Base-by-base conservation (phyloP, 148 eudicot genomes). In the Vaccinium darrowii region DNA sequence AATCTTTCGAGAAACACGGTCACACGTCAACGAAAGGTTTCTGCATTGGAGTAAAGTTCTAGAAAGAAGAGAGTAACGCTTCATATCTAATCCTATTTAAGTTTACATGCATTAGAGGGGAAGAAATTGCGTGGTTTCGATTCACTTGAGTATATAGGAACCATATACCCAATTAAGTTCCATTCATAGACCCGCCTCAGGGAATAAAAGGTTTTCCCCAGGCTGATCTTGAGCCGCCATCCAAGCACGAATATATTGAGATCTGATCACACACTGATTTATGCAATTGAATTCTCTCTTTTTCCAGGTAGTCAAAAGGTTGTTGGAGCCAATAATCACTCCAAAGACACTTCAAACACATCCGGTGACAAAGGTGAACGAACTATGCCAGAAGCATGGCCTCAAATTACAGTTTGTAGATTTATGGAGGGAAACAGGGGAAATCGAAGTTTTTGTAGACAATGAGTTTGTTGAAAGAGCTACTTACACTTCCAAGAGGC, bases 321-420 rank as follows among this genome's bases (percentile, higher is more conserved):
- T 93, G 84, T 50, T 92, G 78, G 84, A 92, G 77, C 95, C 95
- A 11, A 80, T 84, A 13, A 90, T 89, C n/a, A 88, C 89, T 25
- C 93, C 89, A 15, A 77, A 78, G 15, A 84, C 87, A 2, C 67
- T 93, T 0, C 80, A 62, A 50, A 62, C 21, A 1, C 89, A 91
- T 74, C 95, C 93, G 0, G 87, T 90, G 30, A 89, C 90, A 1
- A 81, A 76, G 60, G 81, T 93, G 1, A 36, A 62, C 3, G 92
- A 93, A 49, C 2, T 88, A 23, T 93, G 93, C 78, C 93, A 93
- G 36, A 93, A 90, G 83, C 85, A 80, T 23, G 57, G 91, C 3
- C 84, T 86, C 10, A 78, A 56, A 10, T 36, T 87, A 1, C 27
- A 49, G 2, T 60, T 85, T 19, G 81, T 69, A 7, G 90, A 93